A percentile compares a stretch with the other conserved stretches of the same genome.
Evolutionary conservation across 2,329 filamentous ascomycete genomes (phyloP).

Genomic region (Aspergillus aculeatus): DNA sequence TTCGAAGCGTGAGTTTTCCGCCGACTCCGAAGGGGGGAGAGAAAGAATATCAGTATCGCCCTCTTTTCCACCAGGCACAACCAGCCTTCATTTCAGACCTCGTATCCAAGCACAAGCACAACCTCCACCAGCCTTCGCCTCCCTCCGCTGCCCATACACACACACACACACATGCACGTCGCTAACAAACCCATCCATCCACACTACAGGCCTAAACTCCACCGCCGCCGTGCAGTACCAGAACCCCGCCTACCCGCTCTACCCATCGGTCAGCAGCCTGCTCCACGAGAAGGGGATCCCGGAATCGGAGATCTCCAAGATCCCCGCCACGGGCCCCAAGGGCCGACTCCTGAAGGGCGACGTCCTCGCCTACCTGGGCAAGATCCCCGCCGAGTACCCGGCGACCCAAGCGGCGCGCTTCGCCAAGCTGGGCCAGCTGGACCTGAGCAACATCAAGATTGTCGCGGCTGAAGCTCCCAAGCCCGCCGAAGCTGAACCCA

Average conservation of each 20-base stretch:
- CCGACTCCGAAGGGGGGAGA: conserved; percentile 1
- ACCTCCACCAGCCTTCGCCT: background rate
- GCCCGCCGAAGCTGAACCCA: conserved; percentile 33
- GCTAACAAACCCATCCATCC: background rate
- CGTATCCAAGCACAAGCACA: background rate
- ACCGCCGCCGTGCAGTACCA: conserved; percentile 36
- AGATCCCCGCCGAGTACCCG: conserved; percentile 70
- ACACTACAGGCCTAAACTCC: conserved; percentile 34
- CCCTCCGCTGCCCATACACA: background rate
- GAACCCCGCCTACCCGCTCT: conserved; percentile 50
- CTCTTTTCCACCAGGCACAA: background rate
- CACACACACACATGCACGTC: conserved; percentile 13
- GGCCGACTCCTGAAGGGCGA: conserved; percentile 93
- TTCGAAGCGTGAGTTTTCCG: conserved; percentile 36
- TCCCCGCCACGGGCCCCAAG: conserved; percentile 81
- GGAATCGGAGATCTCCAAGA: conserved; percentile 72
- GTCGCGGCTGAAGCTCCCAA: conserved; percentile 45
- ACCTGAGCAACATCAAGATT: conserved; percentile 93
- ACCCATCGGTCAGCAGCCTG: conserved; percentile 79
- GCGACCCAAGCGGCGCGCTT: conserved; percentile 69
- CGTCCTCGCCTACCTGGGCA: conserved; percentile 83
- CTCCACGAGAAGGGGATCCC: conserved; percentile 76
- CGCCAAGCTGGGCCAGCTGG: conserved; percentile 75
- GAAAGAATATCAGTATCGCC: background rate
- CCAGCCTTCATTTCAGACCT: no score